Conservation (phyloP, 371 early-diverging fungal species). For the Mycotypha africana region DNA sequence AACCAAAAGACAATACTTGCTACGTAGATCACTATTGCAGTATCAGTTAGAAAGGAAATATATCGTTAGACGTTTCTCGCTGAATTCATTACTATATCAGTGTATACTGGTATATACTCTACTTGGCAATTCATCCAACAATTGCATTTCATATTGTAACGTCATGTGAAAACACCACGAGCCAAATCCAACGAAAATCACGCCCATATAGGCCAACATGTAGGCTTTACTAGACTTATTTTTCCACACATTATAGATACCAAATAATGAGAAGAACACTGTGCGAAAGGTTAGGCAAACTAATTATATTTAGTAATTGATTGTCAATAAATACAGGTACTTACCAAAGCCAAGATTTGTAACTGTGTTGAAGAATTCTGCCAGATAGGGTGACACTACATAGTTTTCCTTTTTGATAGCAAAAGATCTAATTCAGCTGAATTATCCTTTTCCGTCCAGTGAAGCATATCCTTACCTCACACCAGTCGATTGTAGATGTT, state of each 20-base stretch:
- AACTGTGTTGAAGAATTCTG: constrained; percentile 72
- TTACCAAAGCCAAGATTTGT: constrained; percentile 58
- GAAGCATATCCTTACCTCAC: constrained; percentile 21
- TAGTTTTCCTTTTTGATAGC: constrained; percentile 35
- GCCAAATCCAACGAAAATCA: constrained; percentile 68
- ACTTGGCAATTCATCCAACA: constrained; percentile 73
- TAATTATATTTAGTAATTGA: neutral
- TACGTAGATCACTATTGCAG: constrained; percentile 52
- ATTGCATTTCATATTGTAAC: constrained; percentile 68
- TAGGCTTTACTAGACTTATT: constrained; percentile 47
- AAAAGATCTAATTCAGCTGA: too few relatives aligned
- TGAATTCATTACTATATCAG: neutral
- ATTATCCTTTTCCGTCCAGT: too few relatives aligned
- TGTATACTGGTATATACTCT: neutral
- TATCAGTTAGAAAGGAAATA: too few relatives aligned
- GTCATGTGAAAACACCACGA: constrained; percentile 80
- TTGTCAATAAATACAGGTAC: neutral
- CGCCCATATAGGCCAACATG: constrained; percentile 49
- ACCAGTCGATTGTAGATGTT: constrained; percentile 45
- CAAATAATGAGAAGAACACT: constrained; percentile 16
- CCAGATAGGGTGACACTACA: constrained; percentile 47
- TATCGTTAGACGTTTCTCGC: too few relatives aligned
- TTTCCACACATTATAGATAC: constrained; percentile 30
- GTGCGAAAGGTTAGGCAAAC: neutral
- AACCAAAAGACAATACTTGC: constrained; percentile 40